Conservation (phyloP, 2,329 filamentous ascomycete species). For the Xylariaceae sp. region DNA sequence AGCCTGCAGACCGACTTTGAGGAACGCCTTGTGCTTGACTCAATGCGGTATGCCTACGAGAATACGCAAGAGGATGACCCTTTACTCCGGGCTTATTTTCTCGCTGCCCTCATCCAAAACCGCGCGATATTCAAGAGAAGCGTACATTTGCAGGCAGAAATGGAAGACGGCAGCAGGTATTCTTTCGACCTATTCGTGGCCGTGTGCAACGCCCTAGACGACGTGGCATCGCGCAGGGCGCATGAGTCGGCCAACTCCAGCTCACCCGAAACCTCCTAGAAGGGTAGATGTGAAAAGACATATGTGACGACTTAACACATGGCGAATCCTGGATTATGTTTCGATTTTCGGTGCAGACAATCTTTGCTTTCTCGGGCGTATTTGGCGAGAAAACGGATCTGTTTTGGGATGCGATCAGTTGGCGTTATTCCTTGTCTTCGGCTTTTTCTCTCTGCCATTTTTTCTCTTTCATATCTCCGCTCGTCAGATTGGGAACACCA, state of each 20-base stretch:
- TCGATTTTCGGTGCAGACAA: slow-evolving; percentile 8
- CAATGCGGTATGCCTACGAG: slow-evolving; percentile 90
- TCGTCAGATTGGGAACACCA: slow-evolving; percentile 49
- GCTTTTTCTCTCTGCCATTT: slow-evolving; percentile 38
- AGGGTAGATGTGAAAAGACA: slow-evolving; percentile 8
- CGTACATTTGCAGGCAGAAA: slow-evolving; percentile 97
- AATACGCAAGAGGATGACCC: slow-evolving; percentile 92
- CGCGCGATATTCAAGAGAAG: slow-evolving; percentile 97
- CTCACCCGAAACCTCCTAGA: slow-evolving; percentile 53
- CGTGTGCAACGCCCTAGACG: slow-evolving; percentile 97
- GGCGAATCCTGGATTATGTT: slow-evolving; percentile 23
- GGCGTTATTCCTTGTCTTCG: slow-evolving; percentile 33
- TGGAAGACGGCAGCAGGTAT: slow-evolving; percentile 90
- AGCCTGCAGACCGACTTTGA: slow-evolving; percentile 89
- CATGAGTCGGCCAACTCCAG: slow-evolving; percentile 66
- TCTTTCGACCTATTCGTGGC: slow-evolving; percentile 98
- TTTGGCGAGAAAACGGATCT: slow-evolving; percentile 25
- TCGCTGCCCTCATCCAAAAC: slow-evolving; percentile 94
- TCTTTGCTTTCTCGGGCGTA: not conserved
- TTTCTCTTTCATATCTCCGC: slow-evolving; percentile 30
- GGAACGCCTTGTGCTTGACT: slow-evolving; percentile 84
- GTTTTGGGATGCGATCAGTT: slow-evolving; percentile 23
- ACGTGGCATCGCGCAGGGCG: slow-evolving; percentile 55
- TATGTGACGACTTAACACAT: slow-evolving; percentile 7
- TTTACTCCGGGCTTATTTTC: slow-evolving; percentile 89